These are phyloP conservation scores for Xanthoconium purpureum DNA, from an alignment of 768 basidiomycete species.

Conservation along the genomic window DNA sequence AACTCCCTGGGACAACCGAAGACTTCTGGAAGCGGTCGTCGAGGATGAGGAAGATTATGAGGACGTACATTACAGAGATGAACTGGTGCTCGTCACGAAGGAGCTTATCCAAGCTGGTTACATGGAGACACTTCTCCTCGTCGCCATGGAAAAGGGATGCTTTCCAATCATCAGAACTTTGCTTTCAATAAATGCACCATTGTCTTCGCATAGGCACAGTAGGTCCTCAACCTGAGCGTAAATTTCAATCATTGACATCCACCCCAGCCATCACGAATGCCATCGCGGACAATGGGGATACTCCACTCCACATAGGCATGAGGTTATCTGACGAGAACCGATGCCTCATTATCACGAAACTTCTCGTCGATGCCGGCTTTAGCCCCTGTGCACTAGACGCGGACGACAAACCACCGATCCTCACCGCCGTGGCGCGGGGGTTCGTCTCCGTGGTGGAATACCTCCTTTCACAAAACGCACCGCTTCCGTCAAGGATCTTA, in stretches of 20 bases:
- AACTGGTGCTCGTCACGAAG: neutral
- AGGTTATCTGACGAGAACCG: neutral
- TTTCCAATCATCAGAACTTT: neutral
- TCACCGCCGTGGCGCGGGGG: neutral
- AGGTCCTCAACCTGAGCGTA: neutral
- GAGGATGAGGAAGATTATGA: neutral
- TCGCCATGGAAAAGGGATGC: constrained; percentile 6
- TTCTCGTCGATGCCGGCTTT: constrained; percentile 2
- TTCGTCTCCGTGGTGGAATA: neutral
- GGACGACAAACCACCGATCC: neutral
- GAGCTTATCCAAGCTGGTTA: neutral
- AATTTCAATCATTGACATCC: neutral
- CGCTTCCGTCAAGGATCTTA: neutral
- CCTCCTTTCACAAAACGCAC: neutral
- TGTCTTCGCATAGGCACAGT: neutral
- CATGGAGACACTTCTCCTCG: neutral
- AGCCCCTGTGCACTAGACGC: neutral
- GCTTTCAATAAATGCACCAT: neutral
- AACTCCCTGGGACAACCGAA: neutral
- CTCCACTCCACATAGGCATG: constrained; percentile 4
- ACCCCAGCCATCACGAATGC: neutral
- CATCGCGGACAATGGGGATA: constrained; percentile 4
- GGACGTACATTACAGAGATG: neutral
- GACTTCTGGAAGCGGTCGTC: neutral
- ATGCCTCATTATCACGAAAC: neutral